Evolutionary conservation across 768 basidiomycete genomes (phyloP), one percentile per base, ranked within the genome.

Genomic region (Xerocomellus dryophilus): DNA sequence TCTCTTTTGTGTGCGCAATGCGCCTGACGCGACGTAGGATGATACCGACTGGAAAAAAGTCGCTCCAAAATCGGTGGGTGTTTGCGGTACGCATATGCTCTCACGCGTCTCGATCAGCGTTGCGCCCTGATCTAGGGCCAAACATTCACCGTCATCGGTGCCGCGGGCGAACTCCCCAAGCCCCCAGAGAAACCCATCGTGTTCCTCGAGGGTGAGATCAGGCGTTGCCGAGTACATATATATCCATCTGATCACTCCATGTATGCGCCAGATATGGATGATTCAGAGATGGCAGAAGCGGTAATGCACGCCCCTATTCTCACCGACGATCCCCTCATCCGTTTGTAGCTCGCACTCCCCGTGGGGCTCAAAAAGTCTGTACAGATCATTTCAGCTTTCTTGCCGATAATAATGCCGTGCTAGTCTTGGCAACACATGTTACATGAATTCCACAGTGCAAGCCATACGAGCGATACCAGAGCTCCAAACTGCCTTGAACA

Each of bases 381-480:
- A 7, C 29, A 14, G 17, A 14, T 42, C 18, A 2, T 15, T 27
- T 38, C 39, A 0, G 36, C 14, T 7, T 31, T 15, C 21, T 48
- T 25, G 27, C 21, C 9, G 32, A 25, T 43, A 10, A 38, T 46
- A 52, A 59, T 45, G 4, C 38, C 38, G 21, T 15, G 15, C 46
- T 17, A 84, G 82, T 64, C 74, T 95, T 35, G 94, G 96, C 34
- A 98, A 98, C 67, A 98, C 95, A 0, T 98, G 96, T 65, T 99
- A 99, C 73, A 93, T 98, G 88, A 98, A 96, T 67, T 85, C 97
- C 1, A 93, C 91, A 2, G 76, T 98, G 2, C 97, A 99, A 74
- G 86, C 90, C n/a, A 80, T 99, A 57, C 88, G 93, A 21, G 85
- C 90, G 4, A 87, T 99, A 46, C 94, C 95, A 2, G 93, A 97